Evolutionary conservation across 2,329 filamentous ascomycete genomes (phyloP), one percentile per base, ranked within the genome.

Genomic region (Pseudogymnoascus sp.): DNA sequence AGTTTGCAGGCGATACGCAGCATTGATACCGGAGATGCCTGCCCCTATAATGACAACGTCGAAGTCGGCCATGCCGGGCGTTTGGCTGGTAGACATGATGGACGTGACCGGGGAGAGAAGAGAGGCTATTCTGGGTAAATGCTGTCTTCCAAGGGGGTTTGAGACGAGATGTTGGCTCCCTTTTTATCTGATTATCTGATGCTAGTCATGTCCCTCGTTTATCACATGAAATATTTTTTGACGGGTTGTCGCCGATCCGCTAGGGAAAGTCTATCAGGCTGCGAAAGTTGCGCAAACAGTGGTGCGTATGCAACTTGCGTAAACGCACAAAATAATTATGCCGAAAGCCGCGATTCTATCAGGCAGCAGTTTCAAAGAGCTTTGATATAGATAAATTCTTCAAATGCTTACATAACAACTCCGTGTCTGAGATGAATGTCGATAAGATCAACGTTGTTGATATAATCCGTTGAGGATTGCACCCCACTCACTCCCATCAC

Each of bases 21-120:
- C 77, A 65, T 90, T 90, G 74, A 91, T 86, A 60, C 88, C 88
- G 4, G 85, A 85, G 62, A 91, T 83, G 11, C 88, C 88, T 2
- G 86, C 86, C 9, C 88, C 88, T 60, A 90, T 75, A 66, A 91
- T 82, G 67, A 89, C 70, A 22, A 82, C 72, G 67, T 86, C 82
- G 64, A 76, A 73, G 30, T 64, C 53, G 15, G 53, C 25, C 25
- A 30, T 18, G 43, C 25, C n/a, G 25, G 43, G 3, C 1, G 43
- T 30, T 50, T 50, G 43, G 8, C 7, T 50, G 25, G 14, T 50
- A 15, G 43, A 50, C 43, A 50, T 50, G 7, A 50, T 30, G 25
- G 12, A 9, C 4, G 25, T 30, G 8, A 14, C 14, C 7, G 25
- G 25, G 11, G 25, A 18, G 43, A 18, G 12, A n/a, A 4, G n/a